Evolutionary conservation across 768 basidiomycete species (phyloP).

Genomic region (Termitomyces titanicus): DNA sequence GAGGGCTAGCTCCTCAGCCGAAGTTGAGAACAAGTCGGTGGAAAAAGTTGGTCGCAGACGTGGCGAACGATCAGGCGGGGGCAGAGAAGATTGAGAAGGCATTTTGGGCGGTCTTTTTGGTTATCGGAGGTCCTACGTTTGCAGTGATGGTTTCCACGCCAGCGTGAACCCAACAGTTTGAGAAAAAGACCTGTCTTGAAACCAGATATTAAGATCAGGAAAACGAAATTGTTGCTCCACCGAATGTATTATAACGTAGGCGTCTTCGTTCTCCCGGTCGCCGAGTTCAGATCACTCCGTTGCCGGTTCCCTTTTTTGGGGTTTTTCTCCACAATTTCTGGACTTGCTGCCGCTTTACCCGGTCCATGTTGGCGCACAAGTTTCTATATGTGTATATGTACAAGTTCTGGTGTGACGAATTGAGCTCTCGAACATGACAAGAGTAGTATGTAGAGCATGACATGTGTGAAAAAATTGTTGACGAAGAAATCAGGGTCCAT

Average conservation of each 20-base stretch:
- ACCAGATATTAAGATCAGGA: no score
- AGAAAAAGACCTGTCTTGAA: neutral
- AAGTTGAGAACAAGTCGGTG: conserved; percentile 13
- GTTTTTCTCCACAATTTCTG: neutral
- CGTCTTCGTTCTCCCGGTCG: neutral
- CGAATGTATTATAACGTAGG: neutral
- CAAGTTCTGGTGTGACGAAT: neutral
- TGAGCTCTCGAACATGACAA: neutral
- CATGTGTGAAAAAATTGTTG: no score
- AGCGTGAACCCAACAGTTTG: neutral
- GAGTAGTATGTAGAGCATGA: no score
- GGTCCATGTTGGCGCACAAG: neutral
- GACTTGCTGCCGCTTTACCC: no score
- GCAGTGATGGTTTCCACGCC: conserved; percentile 10
- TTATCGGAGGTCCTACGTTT: neutral
- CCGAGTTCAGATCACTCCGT: neutral
- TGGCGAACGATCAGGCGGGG: neutral
- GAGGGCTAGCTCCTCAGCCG: conserved; percentile 10
- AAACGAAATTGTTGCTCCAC: neutral
- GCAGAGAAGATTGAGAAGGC: neutral
- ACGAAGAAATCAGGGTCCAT: no score
- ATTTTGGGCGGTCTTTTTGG: neutral
- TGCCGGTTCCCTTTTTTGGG: neutral
- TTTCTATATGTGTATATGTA: neutral
- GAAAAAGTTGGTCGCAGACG: neutral